Base-by-base conservation (phyloP, 805 yeast species). In the Hanseniaspora vineae region DNA sequence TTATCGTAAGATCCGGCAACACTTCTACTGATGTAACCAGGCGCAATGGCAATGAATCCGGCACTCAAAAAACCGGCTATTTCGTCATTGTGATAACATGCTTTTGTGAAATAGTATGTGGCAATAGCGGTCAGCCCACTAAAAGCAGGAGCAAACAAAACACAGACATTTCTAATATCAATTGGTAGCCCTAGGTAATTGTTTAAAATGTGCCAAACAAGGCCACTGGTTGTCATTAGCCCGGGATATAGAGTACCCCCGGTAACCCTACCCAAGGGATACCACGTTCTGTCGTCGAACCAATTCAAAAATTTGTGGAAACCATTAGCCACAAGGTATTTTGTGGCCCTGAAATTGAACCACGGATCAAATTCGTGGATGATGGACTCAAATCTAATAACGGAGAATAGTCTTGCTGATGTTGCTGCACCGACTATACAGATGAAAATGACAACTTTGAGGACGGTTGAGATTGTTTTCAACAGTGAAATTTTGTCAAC, bases 261-360 rank as follows among this genome's bases (percentile, higher is more conserved):
- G 12, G 98, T 92, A 60, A 92, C 98, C 69, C 99, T 78, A 18
- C 99, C 99, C 55, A 92, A 73, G 17, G 99, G 99, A 65, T 92
- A 92, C 99, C 99, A 92, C 17, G 98, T 90, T 62, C 96, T 78
- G 64, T 90, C 97, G 64, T 92, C 98, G 59, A 92, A 92, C 98
- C 98, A 92, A 65, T 92, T 92, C 59, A 94, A 73, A 60, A 92
- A 94, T 55, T 88, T 89, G 70, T 88, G 83, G 65, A 78, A 90
- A 6, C 92, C 81, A 59, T 87, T 79, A 42, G 77, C 70, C 31
- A 87, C 95, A 54, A 92, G 74, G 65, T 86, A 87, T 65, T 84
- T 84, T n/a, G 98, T 85, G 42, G 98, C 98, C 54, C 98, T 72
- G 71, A 77, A 92, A 66, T 92, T 92, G 76, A 86, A 86, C 95